These are phyloP conservation scores for Macrophomina phaseolina DNA, from an alignment of 2,329 filamentous ascomycete genomes.

Conservation along the genomic window DNA sequence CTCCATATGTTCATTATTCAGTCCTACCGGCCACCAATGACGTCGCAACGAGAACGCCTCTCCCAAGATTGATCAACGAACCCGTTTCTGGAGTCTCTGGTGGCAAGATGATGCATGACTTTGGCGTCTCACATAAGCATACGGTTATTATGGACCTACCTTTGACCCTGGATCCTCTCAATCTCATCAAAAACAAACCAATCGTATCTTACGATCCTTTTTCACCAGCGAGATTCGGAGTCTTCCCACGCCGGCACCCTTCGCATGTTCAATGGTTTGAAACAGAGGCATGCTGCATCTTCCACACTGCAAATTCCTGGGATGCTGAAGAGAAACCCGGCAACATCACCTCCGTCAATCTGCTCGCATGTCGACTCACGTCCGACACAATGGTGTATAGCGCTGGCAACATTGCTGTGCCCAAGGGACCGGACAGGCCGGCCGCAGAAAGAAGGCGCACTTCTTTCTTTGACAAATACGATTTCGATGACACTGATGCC, in stretches of 20 bases:
- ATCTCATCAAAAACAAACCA: constrained; percentile 61
- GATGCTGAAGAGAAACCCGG: constrained; percentile 52
- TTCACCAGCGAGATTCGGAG: constrained; percentile 66
- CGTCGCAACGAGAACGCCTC: not conserved
- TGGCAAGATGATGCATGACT: constrained; percentile 79
- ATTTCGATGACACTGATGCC: constrained; percentile 38
- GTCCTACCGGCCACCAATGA: constrained; percentile 49
- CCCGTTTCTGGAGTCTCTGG: constrained; percentile 66
- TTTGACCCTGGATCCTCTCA: constrained; percentile 67
- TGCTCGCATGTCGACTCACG: constrained; percentile 71
- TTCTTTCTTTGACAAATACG: constrained; percentile 55
- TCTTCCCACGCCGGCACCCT: constrained; percentile 68
- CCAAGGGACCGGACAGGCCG: constrained; percentile 1
- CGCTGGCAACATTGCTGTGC: constrained; percentile 64
- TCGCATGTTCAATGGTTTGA: constrained; percentile 68
- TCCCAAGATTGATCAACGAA: constrained; percentile 53
- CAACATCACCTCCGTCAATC: constrained; percentile 58
- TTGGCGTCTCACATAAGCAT: constrained; percentile 67
- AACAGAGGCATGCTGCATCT: constrained; percentile 71
- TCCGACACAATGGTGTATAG: constrained; percentile 69
- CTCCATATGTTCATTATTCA: constrained; percentile 72
- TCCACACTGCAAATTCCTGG: constrained; percentile 76
- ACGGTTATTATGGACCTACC: constrained; percentile 74
- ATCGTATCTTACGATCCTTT: constrained; percentile 65
- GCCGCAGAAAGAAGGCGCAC: constrained; percentile 37